Evolutionary conservation across 139 green algal species (phyloP), one percentile per base, ranked within the genome.

Genomic region (Coelastrella sp.): DNA sequence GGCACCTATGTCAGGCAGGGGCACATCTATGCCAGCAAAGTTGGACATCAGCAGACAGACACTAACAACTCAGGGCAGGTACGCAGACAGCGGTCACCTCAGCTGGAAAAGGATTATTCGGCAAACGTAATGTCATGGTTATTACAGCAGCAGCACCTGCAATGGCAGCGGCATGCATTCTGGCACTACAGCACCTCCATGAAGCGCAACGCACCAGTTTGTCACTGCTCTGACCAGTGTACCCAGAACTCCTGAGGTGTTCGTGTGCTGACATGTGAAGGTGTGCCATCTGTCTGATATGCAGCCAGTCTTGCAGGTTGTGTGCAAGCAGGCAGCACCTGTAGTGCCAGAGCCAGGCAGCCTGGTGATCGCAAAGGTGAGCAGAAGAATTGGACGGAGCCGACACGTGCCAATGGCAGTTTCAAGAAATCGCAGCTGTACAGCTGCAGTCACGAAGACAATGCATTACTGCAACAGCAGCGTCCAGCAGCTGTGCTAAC

Each of bases 11-110:
- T 93, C 0, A 86, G 91, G 0, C 89, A 88, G 22, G 86, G 80
- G 56, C 93, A 90, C 87, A 89, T 97, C 47, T 92, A 92, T 47
- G 92, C 95, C 4, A 93, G 92, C 20, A 75, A 95, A 0, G 92
- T 96, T 3, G 95, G 95, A 5, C n/a, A 61, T 3, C 86, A 88
- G 65, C 88, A 85, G 17, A 65, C 85, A 0, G 16, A 22, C 10
- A n/a, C 22, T 19, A 22, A 7, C 16, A 19, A 80, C 13, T 22
- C n/a, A 32, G 74, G 74, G 7, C 10, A 57, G 10, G 74, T 76
- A 47, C 32, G 32, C 32, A 47, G 32, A 47, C 32, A 47, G 32
- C 32, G 32, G 32, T 47, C 32, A 47, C 32, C 32, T 47, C 32
- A 47, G 32, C 32, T 47, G 32, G 32, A 47, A 47, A 47, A 47